These are phyloP conservation scores for Anaeromyces robustus DNA, from an alignment of 192 early-diverging fungal genomes.

Conservation along the genomic window DNA sequence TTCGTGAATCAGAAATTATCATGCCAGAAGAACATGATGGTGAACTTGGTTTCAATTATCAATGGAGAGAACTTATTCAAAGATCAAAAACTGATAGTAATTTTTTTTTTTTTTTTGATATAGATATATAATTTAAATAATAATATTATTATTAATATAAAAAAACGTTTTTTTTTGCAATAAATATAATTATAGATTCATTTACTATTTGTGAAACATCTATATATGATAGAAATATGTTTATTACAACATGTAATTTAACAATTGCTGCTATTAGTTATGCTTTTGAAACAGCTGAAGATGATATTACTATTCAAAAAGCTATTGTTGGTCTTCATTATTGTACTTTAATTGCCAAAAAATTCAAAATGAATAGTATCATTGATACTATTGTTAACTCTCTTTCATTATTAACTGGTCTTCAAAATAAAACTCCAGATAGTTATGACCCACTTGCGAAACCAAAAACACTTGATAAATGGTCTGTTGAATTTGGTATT, in stretches of 20 bases:
- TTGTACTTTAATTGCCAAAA: constrained; percentile 52
- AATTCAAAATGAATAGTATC: constrained; percentile 54
- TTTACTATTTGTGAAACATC: constrained; percentile 36
- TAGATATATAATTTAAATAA: no score
- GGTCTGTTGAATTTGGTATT: constrained; percentile 70
- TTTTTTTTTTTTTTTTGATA: neutral
- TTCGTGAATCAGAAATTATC: constrained; percentile 79
- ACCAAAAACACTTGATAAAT: constrained; percentile 18
- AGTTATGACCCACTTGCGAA: neutral
- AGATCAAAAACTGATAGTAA: neutral
- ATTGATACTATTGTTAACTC: constrained; percentile 65
- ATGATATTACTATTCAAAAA: constrained; percentile 60
- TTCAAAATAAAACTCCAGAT: constrained; percentile 13
- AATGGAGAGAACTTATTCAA: constrained; percentile 70
- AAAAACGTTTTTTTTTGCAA: constrained; percentile 9
- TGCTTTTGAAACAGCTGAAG: constrained; percentile 67
- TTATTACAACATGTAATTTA: constrained; percentile 56
- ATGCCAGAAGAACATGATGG: constrained; percentile 96
- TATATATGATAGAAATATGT: constrained; percentile 66
- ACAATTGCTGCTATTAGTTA: constrained; percentile 65
- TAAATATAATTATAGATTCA: constrained; percentile 4
- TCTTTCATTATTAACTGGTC: constrained; percentile 57
- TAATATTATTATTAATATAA: no score
- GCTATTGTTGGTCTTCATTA: constrained; percentile 63
- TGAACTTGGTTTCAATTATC: constrained; percentile 82